Percentiles rank a stretch among this genome's conserved stretches.
phyloP scores from a whole-genome alignment of 345 rosid genomes.

The Euclidium syriacum region DNA sequence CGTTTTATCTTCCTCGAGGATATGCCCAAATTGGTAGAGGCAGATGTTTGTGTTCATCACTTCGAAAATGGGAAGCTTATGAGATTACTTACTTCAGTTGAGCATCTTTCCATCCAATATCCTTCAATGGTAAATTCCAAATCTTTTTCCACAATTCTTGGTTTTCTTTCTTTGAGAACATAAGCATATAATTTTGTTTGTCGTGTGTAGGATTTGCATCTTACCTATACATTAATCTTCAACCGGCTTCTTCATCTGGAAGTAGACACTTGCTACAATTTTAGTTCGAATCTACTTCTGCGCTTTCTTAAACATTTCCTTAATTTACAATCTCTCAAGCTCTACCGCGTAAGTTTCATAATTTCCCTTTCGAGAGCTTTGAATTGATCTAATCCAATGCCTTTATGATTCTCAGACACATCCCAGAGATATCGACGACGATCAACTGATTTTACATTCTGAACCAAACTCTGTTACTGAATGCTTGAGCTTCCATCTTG shows the following conservation, averaged over 20 bases:
- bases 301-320: background rate
- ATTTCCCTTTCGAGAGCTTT: background rate
- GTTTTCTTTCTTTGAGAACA: background rate
- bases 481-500: conserved; percentile 1
- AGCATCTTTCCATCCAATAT: background rate
- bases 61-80: background rate
- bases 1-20: background rate
- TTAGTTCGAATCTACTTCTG: background rate
- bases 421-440: background rate
- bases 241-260: conserved; percentile 3
- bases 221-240: background rate
- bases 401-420: background rate
- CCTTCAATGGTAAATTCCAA: conserved; percentile 10
- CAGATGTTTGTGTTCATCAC: background rate
- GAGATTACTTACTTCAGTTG: background rate
- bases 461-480: conserved; percentile 5
- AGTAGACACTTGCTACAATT: background rate
- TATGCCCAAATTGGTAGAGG: conserved; percentile 14
- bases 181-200: background rate
- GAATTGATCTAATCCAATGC: background rate
- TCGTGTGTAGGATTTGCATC: background rate
- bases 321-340: conserved; percentile 13
- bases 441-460: background rate
- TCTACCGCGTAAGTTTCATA: background rate
- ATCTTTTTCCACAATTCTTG: background rate